Conservation (phyloP, 78 protist genomes). For the slime mould (Dictyostelium discoideum) region DNA sequence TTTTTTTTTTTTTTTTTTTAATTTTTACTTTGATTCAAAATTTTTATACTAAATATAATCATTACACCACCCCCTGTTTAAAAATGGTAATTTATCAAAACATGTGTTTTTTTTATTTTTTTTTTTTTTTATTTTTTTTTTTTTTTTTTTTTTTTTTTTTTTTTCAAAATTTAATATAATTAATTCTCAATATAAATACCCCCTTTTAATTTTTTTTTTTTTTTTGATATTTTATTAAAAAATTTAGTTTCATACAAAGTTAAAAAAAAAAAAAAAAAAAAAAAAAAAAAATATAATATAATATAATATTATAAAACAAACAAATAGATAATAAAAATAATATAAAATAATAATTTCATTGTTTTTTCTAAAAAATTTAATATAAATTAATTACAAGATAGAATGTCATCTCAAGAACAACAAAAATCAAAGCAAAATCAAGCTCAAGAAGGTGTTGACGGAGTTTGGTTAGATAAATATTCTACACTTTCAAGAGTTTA, state of each 20-base stretch:
- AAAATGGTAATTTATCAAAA: neutral
- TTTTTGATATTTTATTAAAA: neutral
- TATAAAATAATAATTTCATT: neutral
- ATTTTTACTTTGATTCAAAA: no score
- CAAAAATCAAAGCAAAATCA: neutral
- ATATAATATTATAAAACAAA: neutral
- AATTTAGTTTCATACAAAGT: neutral
- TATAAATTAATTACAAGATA: neutral
- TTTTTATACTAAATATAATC: neutral
- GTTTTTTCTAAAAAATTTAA: neutral
- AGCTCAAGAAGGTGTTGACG: neutral
- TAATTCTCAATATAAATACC: neutral
- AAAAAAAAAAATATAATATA: no score
- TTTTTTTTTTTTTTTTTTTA: no score
- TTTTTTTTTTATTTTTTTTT: no score
- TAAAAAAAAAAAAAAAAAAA: no score
- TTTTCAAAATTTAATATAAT: neutral
- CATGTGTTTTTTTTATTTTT: neutral
- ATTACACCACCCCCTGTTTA: neutral
- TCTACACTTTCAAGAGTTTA: conserved; percentile 10
- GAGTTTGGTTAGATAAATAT: conserved; percentile 37
- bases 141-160: neutral
- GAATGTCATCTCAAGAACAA: neutral
- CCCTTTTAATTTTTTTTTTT: neutral
- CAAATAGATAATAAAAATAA: neutral